These are phyloP conservation scores for Candida pseudoviswanathii DNA, from an alignment of 1,139 yeast genomes.

Conservation along the genomic window DNA sequence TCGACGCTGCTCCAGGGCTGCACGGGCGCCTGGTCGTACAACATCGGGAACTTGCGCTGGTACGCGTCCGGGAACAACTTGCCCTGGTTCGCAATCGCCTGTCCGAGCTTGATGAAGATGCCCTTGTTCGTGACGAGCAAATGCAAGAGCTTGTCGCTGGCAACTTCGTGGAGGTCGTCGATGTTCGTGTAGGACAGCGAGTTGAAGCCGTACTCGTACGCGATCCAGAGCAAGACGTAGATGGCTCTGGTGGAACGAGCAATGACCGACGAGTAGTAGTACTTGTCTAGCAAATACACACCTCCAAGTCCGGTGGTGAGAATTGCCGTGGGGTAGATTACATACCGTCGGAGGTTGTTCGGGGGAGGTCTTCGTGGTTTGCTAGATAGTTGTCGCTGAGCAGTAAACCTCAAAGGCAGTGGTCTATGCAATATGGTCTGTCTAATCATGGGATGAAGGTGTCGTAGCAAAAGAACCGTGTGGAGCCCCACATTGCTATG, in stretches of 20 bases:
- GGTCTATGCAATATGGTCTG: background rate
- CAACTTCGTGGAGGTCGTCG: conserved; percentile 58
- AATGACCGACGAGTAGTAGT: conserved; percentile 49
- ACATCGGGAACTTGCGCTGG: conserved; percentile 52
- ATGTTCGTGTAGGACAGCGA: conserved; percentile 41
- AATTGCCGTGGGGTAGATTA: conserved; percentile 8
- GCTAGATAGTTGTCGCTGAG: background rate
- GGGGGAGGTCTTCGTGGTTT: background rate
- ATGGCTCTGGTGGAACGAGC: conserved; percentile 57
- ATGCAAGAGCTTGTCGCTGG: conserved; percentile 56
- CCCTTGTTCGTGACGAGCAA: conserved; percentile 65
- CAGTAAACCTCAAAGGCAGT: background rate
- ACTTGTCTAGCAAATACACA: conserved; percentile 41
- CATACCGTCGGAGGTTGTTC: background rate
- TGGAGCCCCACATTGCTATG: no score
- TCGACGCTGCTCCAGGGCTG: conserved; percentile 64
- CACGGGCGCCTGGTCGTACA: conserved; percentile 73
- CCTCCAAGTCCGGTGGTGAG: conserved; percentile 16
- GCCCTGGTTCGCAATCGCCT: conserved; percentile 74
- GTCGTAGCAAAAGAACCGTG: no score
- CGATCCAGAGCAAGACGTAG: conserved; percentile 51
- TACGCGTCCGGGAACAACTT: conserved; percentile 64
- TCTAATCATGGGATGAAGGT: background rate
- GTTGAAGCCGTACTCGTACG: conserved; percentile 59
- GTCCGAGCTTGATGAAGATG: conserved; percentile 74